Base-by-base conservation (phyloP, 2,329 filamentous ascomycete species). In the Tolypocladium tundrense region DNA sequence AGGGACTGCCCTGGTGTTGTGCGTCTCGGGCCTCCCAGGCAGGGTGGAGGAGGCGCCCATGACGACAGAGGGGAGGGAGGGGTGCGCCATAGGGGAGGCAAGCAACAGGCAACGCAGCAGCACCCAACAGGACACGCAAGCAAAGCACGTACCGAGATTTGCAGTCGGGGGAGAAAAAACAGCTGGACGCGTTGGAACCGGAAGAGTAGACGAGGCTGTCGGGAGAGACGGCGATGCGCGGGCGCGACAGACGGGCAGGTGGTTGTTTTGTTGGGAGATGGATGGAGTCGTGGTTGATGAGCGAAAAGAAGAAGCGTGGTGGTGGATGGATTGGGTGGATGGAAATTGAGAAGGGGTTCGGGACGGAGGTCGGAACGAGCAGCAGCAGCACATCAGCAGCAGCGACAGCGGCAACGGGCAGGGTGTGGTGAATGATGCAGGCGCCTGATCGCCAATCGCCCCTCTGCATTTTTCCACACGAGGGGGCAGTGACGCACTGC, bases 1-100 rank as follows among this genome's bases (percentile, higher is more conserved):
- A 21, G 16, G 42, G 11, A 52, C 31, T 35, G 48, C 31, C 16
- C n/a, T 55, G 31, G 41, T 48, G 54, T 45, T 48, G 53, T 45
- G 54, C 54, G 19, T 37, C 27, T 21, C 54, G n/a, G 8, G n/a
- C 24, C 37, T 27, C 31, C 16, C 21, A 39, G 31, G 37, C n/a
- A 13, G 42, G 14, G 52, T 51, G 65, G 65, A 62, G 66, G 65
- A 63, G 64, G 67, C 54, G 66, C 66, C 31, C 71, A 75, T 75
- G 72, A 74, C 72, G 72, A 74, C 69, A 73, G 72, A 69, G 69
- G 68, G 67, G 65, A 64, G 64, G 64, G 66, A 62, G 65, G 64
- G 65, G 67, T 66, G 68, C 61, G 51, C 48, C 41, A 41, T 21
- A 50, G 58, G 59, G 54, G 54, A 53, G 52, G 59, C 57, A 58